These are phyloP conservation scores for Syzygium grande DNA, from an alignment of 345 rosid genomes.

Conservation along the genomic window DNA sequence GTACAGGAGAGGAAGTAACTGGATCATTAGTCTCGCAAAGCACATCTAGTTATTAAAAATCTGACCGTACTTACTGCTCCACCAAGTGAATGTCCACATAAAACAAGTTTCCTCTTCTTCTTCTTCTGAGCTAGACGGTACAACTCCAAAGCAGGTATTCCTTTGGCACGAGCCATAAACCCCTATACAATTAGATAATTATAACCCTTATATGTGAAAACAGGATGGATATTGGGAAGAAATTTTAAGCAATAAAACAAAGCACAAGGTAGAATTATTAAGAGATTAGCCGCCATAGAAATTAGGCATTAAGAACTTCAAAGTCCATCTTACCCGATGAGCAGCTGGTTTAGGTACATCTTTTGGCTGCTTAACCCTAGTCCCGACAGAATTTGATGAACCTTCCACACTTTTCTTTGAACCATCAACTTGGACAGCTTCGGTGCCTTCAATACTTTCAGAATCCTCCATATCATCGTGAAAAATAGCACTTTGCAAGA, in stretches of 20 bases:
- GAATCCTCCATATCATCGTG: conserved; percentile 65
- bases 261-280: neutral
- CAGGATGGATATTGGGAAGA: neutral
- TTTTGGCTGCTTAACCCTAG: conserved; percentile 44
- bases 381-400: conserved; percentile 27
- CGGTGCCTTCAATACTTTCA: conserved; percentile 29
- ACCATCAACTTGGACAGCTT: conserved; percentile 26
- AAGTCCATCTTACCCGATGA: conserved; percentile 61
- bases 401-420: conserved; percentile 40
- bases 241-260: neutral
- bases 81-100: conserved; percentile 98
- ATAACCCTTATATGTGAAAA: neutral
- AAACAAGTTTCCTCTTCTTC: conserved; percentile 83
- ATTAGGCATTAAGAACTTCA: neutral
- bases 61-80: conserved; percentile 72
- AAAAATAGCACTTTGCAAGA: conserved; percentile 90
- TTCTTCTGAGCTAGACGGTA: conserved; percentile 95
- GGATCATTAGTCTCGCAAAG: neutral
- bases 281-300: neutral
- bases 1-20: neutral
- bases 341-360: conserved; percentile 85
- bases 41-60: neutral
- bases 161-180: conserved; percentile 95
- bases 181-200: conserved; percentile 38
- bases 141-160: conserved; percentile 94